phyloP scores from a whole-genome alignment of 805 yeast species.

The Schwanniomyces vanrijiae region DNA sequence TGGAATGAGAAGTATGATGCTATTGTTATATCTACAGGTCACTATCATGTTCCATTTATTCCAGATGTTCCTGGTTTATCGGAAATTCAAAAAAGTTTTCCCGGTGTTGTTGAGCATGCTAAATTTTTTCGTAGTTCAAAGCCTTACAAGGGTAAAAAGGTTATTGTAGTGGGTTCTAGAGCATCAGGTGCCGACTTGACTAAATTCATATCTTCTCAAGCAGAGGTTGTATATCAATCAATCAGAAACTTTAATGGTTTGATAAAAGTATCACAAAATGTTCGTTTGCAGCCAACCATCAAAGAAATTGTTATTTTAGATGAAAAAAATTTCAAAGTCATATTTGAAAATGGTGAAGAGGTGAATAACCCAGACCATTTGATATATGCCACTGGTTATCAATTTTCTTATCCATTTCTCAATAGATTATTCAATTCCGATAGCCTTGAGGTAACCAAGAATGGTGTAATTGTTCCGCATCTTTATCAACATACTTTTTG shows the following conservation, averaged over 20 bases:
- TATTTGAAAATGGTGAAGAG: constrained; percentile 49
- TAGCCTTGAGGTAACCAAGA: constrained; percentile 37
- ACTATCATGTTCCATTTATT: constrained; percentile 46
- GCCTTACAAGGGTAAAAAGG: constrained; percentile 32
- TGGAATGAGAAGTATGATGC: constrained; percentile 38
- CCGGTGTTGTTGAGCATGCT: constrained; percentile 40
- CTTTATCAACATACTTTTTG: constrained; percentile 62
- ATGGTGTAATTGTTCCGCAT: constrained; percentile 33
- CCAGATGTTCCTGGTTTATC: constrained; percentile 43
- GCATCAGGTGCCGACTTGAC: constrained; percentile 30
- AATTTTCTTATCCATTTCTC: constrained; percentile 64
- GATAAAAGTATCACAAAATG: constrained; percentile 5
- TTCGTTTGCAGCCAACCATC: constrained; percentile 28
- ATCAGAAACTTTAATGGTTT: constrained; percentile 14
- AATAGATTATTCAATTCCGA: constrained; percentile 26
- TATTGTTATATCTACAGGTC: constrained; percentile 48
- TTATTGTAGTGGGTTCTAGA: constrained; percentile 22
- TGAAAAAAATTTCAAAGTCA: constrained; percentile 33
- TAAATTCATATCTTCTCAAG: constrained; percentile 18
- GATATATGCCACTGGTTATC: constrained; percentile 75
- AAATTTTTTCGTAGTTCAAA: constrained; percentile 38
- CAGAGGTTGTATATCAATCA: constrained; percentile 29
- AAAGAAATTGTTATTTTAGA: constrained; percentile 17
- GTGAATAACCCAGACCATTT: constrained; percentile 53
- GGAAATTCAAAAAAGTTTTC: constrained; percentile 29